Conservation (phyloP, 2,329 filamentous ascomycete species). For the Calonectria ilicicola region DNA sequence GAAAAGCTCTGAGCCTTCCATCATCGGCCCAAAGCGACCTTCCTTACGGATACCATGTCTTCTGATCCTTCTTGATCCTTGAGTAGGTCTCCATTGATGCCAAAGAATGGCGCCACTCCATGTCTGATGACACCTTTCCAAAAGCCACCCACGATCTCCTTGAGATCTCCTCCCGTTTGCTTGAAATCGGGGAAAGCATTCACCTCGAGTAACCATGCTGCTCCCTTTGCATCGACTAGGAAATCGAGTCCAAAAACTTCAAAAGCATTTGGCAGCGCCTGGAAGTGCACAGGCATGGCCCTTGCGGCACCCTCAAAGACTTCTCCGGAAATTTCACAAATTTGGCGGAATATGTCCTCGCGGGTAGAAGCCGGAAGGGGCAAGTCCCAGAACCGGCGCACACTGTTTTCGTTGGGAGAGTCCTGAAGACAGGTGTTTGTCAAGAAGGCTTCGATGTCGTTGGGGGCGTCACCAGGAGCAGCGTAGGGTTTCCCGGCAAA, state of each 20-base stretch:
- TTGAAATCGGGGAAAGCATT: constrained; percentile 97
- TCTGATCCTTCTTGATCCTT: constrained; percentile 45
- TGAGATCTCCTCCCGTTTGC: constrained; percentile 88
- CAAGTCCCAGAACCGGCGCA: constrained; percentile 81
- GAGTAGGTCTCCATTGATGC: constrained; percentile 35
- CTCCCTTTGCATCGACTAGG: constrained; percentile 75
- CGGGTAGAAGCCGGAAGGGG: constrained; percentile 64
- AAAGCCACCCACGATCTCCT: constrained; percentile 78
- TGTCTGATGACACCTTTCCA: constrained; percentile 80
- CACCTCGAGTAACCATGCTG: constrained; percentile 85
- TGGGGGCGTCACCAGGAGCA: constrained; percentile 67
- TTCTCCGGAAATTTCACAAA: constrained; percentile 79
- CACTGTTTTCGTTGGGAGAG: constrained; percentile 69
- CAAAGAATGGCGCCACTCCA: constrained; percentile 78
- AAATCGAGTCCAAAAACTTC: constrained; percentile 95
- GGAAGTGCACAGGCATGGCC: constrained; percentile 91
- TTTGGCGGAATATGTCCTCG: constrained; percentile 75
- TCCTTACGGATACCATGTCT: constrained; percentile 64
- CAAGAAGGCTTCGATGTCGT: constrained; percentile 78
- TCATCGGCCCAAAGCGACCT: constrained; percentile 64
- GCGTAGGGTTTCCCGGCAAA: constrained; percentile 84
- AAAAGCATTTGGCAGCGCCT: constrained; percentile 88
- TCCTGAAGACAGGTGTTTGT: constrained; percentile 96
- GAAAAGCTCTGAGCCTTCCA: constrained; percentile 6
- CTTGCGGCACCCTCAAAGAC: constrained; percentile 88